Evolutionary conservation across 345 rosid species (phyloP).

Genomic region (Turnera subulata): DNA sequence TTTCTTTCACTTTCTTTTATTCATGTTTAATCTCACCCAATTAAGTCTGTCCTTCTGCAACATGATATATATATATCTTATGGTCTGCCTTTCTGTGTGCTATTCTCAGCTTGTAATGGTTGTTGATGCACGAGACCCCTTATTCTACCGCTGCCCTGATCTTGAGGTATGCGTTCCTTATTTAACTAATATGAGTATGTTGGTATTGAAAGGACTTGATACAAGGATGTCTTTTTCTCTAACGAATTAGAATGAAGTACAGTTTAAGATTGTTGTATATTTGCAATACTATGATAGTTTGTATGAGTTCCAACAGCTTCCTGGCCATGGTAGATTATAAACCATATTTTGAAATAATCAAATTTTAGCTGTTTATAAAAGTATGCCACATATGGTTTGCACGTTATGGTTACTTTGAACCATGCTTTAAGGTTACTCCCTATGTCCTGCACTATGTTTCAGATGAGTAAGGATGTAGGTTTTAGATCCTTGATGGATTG

Average conservation of each 20-base stretch:
- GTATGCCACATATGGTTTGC: too few species aligned
- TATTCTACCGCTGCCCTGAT: constrained; percentile 88
- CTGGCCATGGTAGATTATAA: neutral
- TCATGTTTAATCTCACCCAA: neutral
- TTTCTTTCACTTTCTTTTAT: neutral
- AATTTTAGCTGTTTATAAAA: too few species aligned
- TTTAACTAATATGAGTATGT: constrained; percentile 2
- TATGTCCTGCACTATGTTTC: too few species aligned
- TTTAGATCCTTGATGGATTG: too few species aligned
- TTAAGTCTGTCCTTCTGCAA: neutral
- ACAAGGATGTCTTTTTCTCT: neutral
- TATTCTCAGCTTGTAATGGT: constrained; percentile 84
- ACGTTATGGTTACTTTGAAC: too few species aligned
- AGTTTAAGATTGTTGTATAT: neutral
- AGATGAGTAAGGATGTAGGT: too few species aligned
- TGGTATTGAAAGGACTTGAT: neutral
- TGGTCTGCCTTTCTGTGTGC: neutral
- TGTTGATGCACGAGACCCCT: constrained; percentile 91
- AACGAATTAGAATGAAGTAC: neutral
- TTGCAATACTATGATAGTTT: too few species aligned
- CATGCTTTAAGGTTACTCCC: too few species aligned
- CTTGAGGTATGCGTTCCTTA: constrained; percentile 61
- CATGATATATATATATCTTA: neutral
- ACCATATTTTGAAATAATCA: neutral
- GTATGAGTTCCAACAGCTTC: neutral